Conservation (phyloP, 345 rosid species). For the Arabidopsis suecica region DNA sequence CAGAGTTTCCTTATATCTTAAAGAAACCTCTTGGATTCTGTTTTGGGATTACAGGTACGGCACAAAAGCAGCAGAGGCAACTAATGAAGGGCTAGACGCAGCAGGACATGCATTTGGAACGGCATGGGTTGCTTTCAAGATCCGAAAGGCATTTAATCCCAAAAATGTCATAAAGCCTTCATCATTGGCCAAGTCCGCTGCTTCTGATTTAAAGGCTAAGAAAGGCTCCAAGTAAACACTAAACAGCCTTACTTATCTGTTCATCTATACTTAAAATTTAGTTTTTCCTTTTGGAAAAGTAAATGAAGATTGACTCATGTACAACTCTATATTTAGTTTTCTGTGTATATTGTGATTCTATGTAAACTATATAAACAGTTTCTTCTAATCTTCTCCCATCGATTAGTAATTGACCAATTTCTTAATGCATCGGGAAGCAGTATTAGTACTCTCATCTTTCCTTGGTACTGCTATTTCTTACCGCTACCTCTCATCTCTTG, state of each 20-base stretch:
- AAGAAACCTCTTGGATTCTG: neutral
- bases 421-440: neutral
- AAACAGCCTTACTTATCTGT: neutral
- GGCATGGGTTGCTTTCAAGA: constrained; percentile 96
- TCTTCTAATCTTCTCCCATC: neutral
- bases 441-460: too few relatives aligned
- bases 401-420: too few relatives aligned
- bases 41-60: constrained; percentile 64
- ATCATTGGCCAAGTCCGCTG: constrained; percentile 70
- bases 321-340: constrained; percentile 4
- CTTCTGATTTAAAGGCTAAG: constrained; percentile 54
- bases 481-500: too few relatives aligned
- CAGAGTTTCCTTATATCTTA: neutral
- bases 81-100: constrained; percentile 77
- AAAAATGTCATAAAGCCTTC: constrained; percentile 76
- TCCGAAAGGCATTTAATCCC: constrained; percentile 83
- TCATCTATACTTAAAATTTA: neutral
- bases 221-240: constrained; percentile 42
- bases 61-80: constrained; percentile 69
- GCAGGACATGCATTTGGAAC: constrained; percentile 92
- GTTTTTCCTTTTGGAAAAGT: neutral
- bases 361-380: constrained; percentile 16
- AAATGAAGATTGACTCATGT: constrained; percentile 6
- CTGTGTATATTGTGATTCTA: constrained; percentile 34
- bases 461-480: too few relatives aligned